A percentile compares a stretch with the other conserved stretches of the same genome.
Evolutionary conservation across 2,329 filamentous ascomycete species (phyloP).

Genomic region (Venturia oleaginea): DNA sequence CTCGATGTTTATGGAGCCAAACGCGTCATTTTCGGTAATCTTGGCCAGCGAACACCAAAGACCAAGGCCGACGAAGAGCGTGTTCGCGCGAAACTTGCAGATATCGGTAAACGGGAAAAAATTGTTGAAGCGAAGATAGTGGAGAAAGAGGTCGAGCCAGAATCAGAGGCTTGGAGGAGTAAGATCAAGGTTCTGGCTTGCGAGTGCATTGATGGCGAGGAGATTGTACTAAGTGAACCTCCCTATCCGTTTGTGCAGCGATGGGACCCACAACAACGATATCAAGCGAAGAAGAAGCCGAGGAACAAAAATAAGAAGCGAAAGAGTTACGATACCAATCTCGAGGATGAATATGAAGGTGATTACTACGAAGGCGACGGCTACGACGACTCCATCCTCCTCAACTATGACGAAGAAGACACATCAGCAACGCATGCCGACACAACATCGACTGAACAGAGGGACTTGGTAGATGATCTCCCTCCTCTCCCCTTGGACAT

Average conservation of each 20-base stretch:
- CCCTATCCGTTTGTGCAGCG: constrained; percentile 85
- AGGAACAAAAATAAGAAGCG: constrained; percentile 50
- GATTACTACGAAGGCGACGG: constrained; percentile 18
- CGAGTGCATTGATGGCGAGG: constrained; percentile 65
- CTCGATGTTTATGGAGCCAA: constrained; percentile 54
- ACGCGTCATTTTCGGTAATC: constrained; percentile 61
- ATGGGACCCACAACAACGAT: constrained; percentile 68
- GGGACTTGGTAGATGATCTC: constrained; percentile 44
- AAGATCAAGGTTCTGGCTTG: constrained; percentile 70
- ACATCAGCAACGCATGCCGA: constrained; percentile 55
- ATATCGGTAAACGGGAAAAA: constrained; percentile 14
- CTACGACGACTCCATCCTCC: constrained; percentile 43
- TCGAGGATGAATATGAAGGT: constrained; percentile 23
- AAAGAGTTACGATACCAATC: constrained; percentile 38
- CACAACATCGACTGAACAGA: constrained; percentile 24
- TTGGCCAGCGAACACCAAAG: constrained; percentile 61
- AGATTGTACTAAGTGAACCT: constrained; percentile 60
- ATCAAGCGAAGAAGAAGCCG: constrained; percentile 34
- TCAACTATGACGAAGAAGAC: constrained; percentile 50
- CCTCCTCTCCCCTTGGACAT: constrained; percentile 52
- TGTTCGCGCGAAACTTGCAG: constrained; percentile 51
- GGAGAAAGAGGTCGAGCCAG: constrained; percentile 22
- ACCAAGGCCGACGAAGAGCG: constrained; percentile 59
- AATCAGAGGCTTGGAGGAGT: constrained; percentile 60
- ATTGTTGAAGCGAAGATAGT: constrained; percentile 23